Evolutionary conservation across 129 eudicot species (phyloP).

Genomic region (Pittosporum tobira): DNA sequence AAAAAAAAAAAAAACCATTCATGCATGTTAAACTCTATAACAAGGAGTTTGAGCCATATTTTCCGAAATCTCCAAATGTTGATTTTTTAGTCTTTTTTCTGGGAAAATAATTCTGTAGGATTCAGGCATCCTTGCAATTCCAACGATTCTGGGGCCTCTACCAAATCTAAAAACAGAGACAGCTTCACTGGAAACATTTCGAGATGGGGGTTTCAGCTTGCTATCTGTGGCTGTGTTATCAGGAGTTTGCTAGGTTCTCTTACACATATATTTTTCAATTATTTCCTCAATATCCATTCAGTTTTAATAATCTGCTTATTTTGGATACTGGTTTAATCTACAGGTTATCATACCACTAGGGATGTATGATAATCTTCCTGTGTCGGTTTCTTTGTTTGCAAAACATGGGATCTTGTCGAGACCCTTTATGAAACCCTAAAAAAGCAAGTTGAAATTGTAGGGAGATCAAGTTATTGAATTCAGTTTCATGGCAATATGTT

Average conservation of each 20-base stretch:
- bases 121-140: constrained; percentile 56
- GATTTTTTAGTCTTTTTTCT: not conserved
- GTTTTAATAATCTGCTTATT: not conserved
- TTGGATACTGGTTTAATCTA: not conserved
- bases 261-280: not conserved
- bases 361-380: constrained; percentile 62
- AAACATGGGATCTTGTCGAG: constrained; percentile 75
- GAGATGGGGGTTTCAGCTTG: constrained; percentile 76
- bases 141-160: constrained; percentile 87
- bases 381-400: constrained; percentile 81
- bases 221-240: constrained; percentile 77
- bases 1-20: too few relatives aligned
- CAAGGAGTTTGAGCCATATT: too few relatives aligned
- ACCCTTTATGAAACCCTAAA: constrained; percentile 32
- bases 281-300: not conserved
- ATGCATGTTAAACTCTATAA: too few relatives aligned
- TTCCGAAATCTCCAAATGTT: too few relatives aligned
- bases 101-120: constrained; percentile 28
- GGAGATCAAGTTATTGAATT: constrained; percentile 24
- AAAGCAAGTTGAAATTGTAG: constrained; percentile 31
- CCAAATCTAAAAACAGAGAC: constrained; percentile 74
- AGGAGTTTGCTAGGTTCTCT: constrained; percentile 85
- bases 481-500: not conserved
- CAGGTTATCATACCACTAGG: constrained; percentile 88
- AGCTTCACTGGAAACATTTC: constrained; percentile 51